These are phyloP conservation scores for Lachnellula suecica DNA, from an alignment of 2,329 filamentous ascomycete species.

Conservation along the genomic window DNA sequence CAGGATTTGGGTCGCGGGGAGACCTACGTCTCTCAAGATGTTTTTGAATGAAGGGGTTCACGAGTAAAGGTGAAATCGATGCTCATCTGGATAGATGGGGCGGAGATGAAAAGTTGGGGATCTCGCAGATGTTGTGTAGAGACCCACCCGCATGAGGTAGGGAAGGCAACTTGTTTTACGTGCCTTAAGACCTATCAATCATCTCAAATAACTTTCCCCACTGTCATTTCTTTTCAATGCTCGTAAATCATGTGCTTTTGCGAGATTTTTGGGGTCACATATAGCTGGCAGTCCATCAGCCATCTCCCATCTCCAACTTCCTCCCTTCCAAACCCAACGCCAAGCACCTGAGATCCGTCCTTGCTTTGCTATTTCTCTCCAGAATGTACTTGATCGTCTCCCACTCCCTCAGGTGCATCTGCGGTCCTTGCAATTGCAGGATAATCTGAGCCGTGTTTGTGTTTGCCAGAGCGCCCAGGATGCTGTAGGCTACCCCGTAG, in stretches of 20 bases:
- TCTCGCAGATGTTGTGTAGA: neutral
- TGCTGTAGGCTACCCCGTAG: neutral
- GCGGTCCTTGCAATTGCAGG: neutral
- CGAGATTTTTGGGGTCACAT: neutral
- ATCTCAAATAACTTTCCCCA: no score
- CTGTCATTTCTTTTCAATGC: no score
- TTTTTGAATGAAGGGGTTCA: conserved; percentile 17
- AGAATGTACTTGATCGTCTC: neutral
- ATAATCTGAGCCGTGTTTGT: neutral
- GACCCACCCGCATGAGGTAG: no score
- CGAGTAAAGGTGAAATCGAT: conserved; percentile 12
- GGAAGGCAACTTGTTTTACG: no score
- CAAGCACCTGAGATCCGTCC: neutral
- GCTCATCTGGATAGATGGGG: conserved; percentile 15
- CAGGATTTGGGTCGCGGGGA: conserved; percentile 15
- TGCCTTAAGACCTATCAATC: no score
- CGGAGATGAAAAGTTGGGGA: neutral
- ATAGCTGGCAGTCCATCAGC: neutral
- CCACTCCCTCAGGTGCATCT: neutral
- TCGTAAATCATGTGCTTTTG: neutral
- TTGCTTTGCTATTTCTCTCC: neutral
- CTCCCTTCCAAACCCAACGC: neutral
- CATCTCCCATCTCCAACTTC: neutral
- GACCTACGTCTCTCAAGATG: conserved; percentile 13
- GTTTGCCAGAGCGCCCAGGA: neutral